phyloP scores from a whole-genome alignment of 257 asterid genomes.

The Penstemon davidsonii region DNA sequence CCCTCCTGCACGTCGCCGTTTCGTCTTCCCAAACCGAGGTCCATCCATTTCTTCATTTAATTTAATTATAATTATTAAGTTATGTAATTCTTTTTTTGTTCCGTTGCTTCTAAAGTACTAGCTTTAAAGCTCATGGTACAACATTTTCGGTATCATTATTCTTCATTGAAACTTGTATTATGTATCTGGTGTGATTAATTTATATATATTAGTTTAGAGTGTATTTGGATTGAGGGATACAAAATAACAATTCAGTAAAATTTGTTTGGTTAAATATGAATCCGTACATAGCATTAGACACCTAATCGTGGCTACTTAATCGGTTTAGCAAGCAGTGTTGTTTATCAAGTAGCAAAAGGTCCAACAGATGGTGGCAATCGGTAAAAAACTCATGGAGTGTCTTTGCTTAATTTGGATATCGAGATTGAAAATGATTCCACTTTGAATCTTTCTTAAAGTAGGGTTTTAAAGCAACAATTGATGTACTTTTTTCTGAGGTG shows the following conservation, averaged over 20 bases:
- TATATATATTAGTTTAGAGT: too few relatives aligned
- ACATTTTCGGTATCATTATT: neutral
- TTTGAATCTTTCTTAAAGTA: neutral
- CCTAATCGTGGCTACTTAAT: too few relatives aligned
- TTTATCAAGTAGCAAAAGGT: neutral
- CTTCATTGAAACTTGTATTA: too few relatives aligned
- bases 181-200: too few relatives aligned
- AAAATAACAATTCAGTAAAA: too few relatives aligned
- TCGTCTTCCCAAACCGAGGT: conserved; percentile 68
- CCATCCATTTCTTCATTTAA: neutral
- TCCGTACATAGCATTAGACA: too few relatives aligned
- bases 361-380: conserved; percentile 13
- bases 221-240: too few relatives aligned
- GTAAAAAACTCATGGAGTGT: neutral
- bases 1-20: conserved; percentile 93
- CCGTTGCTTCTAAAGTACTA: neutral
- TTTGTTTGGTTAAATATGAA: too few relatives aligned
- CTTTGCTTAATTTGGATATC: neutral
- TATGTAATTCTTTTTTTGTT: too few relatives aligned
- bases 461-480: neutral
- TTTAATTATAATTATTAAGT: neutral
- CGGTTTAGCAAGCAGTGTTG: neutral
- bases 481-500: neutral
- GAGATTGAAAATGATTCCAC: neutral
- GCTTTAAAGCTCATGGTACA: neutral